Conservation (phyloP, 305 asterid genomes). For the Solanum chacoense region DNA sequence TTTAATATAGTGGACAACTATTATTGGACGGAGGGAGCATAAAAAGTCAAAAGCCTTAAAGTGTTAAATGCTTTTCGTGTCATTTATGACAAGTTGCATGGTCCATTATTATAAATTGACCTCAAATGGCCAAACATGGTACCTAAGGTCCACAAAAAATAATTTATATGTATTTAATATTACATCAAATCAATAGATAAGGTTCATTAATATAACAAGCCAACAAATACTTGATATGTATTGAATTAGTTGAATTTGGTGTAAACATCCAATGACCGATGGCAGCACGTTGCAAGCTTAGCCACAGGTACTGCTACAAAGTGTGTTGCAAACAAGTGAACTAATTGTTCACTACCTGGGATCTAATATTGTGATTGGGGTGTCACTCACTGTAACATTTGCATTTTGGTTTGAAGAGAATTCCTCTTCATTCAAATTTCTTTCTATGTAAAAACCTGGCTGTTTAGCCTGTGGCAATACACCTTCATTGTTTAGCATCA, state of each 20-base stretch:
- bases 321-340: neutral
- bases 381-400: constrained; percentile 10
- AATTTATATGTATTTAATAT: too few relatives aligned
- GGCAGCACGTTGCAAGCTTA: neutral
- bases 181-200: too few relatives aligned
- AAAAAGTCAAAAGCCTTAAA: neutral
- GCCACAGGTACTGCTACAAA: neutral
- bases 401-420: neutral
- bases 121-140: neutral
- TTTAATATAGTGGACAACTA: too few relatives aligned
- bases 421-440: neutral
- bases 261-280: neutral
- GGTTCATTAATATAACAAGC: neutral
- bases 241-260: neutral
- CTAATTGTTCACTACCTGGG: neutral
- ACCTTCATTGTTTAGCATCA: constrained; percentile 33
- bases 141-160: neutral
- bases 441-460: constrained; percentile 33
- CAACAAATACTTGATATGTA: neutral
- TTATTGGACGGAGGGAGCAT: neutral
- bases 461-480: constrained; percentile 24
- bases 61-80: neutral
- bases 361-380: constrained; percentile 13
- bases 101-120: neutral
- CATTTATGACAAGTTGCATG: neutral